Base-by-base conservation (phyloP, 345 rosid species). In the Gossypium sturtianum region DNA sequence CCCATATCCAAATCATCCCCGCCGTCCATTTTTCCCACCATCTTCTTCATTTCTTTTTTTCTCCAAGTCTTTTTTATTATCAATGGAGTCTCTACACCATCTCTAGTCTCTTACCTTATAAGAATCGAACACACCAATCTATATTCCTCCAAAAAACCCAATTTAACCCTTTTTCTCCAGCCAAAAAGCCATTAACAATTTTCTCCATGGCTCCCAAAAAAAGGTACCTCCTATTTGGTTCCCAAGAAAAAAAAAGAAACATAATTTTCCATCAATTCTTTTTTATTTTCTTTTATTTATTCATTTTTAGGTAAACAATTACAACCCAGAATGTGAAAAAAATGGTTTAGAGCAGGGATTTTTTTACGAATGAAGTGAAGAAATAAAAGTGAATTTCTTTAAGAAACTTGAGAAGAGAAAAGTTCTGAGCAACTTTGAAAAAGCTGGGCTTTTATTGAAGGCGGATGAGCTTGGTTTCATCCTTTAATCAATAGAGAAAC, bases 281-380 rank as follows among this genome's bases (percentile, higher is more conserved):
- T n/a, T n/a, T n/a, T n/a, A n/a, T n/a, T n/a, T n/a, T n/a, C n/a
- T n/a, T n/a, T n/a, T n/a, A n/a, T n/a, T 27, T 45, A 2, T 48
- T 56, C 10, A 17, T 51, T 13, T 51, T 4, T 76, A 88, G 97
- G 97, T 94, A 48, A 90, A 94, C 81, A 94, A 86, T 76, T 85
- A 78, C 56, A 97, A 94, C 58, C 67, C 59, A 0, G 69, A 22
- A 67, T 94, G 98, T 97, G 73, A 86, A 82, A 94, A 94, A 76
- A 89, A 45, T 94, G 98, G 97, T 94, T 80, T 76, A 97, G 97
- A 16, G 89, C 97, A 0, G 98, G 97, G 66, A 77, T 27, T 94
- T 8, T 89, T 84, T 89, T 84, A 69, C 77, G 97, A 94, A 75
- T 90, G 97, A 34, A 87, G 91, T 67, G 98, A 94, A 72, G 89